Evolutionary conservation across 1,284 basidiomycete species (phyloP), one percentile per base, ranked within the genome.

Genomic region (Sporisorium scitamineum): DNA sequence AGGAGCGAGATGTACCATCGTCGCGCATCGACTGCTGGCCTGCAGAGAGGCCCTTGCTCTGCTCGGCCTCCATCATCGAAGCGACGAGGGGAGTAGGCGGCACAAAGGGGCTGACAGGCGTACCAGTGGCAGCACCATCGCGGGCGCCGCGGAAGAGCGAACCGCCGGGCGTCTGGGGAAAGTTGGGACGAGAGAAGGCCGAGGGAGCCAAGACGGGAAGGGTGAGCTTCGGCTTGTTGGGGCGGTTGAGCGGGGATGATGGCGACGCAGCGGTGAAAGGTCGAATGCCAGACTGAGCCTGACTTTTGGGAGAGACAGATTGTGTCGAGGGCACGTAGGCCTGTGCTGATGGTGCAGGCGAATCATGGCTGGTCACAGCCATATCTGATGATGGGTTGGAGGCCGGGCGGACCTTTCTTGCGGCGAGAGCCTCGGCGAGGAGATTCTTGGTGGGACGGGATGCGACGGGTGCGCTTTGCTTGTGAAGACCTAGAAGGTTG

Each of bases 101-200:
- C 44, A 80, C 27, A 57, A 82, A 82, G 39, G 81, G 81, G 57
- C 81, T 82, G 44, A 79, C 64, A 3, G 81, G 80, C 1, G 64
- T 70, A 22, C 76, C 80, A 13, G 70, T 73, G 11, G 80, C 80
- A 9, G 81, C 81, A 24, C 81, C 81, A 62, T 82, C 81, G 18
- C 80, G 72, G 41, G 81, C 81, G 44, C 74, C 76, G 31, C 50
- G 66, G 67, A 78, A 80, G 53, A 76, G 58, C 20, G 68, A 64
- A 20, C 81, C 81, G 11, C 78, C 78, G 2, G 81, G 81, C 4
- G 81, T 82, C 34, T 76, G 74, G 6, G 81, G 81, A 22, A 74
- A 65, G 66, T 77, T 76, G 37, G 66, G 70, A 7, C 68, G 73
- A 34, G 63, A 44, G 39, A 71, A 78, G 3, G 68, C 70, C 31